Evolutionary conservation across 2,329 filamentous ascomycete genomes (phyloP).

Genomic region (Trichoderma simmonsii): DNA sequence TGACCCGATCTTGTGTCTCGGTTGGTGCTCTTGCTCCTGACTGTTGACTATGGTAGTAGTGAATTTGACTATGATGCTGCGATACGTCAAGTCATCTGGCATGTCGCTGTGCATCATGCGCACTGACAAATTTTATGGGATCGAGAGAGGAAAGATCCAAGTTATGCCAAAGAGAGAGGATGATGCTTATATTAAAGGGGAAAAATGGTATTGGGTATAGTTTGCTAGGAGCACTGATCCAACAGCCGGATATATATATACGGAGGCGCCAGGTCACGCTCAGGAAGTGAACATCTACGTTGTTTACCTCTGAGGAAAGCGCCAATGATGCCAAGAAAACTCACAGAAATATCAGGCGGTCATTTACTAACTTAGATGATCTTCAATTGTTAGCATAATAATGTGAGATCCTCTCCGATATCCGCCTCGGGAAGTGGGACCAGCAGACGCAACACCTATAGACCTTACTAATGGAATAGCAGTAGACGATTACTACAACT

Average conservation of each 20-base stretch:
- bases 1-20: background rate
- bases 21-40: background rate
- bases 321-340: background rate
- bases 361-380: background rate
- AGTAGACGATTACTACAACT: no score
- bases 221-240: background rate
- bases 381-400: background rate
- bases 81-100: background rate
- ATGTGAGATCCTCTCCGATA: background rate
- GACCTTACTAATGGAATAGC: no score
- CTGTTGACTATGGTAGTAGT: background rate
- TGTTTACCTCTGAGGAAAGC: background rate
- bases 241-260: background rate
- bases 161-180: background rate
- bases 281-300: background rate
- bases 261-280: background rate
- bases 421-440: background rate
- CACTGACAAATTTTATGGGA: background rate
- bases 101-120: background rate
- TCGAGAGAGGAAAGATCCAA: background rate
- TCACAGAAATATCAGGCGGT: background rate
- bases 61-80: background rate
- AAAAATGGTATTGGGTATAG: background rate
- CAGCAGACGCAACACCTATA: background rate
- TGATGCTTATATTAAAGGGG: background rate